Evolutionary conservation across 345 rosid species (phyloP).

Genomic region (Trapa incisa): DNA sequence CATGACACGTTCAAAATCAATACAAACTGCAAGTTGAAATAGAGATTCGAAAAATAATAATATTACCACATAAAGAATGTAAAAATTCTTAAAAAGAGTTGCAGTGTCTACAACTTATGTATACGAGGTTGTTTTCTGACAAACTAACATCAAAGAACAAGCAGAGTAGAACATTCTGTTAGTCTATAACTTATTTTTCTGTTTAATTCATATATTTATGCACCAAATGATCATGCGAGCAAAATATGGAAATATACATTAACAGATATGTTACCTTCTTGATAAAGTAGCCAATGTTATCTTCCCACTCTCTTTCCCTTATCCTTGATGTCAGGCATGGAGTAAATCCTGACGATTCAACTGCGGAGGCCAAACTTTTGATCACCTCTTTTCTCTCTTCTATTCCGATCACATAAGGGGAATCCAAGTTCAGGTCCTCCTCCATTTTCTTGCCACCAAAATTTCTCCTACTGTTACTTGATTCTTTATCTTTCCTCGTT

Average conservation of each 20-base stretch:
- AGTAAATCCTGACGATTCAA: not conserved
- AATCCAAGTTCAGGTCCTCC: conserved; percentile 37
- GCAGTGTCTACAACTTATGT: not conserved
- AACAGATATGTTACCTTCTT: conserved; percentile 43
- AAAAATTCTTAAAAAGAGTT: not conserved
- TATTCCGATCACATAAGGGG: conserved; percentile 36
- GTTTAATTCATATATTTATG: not conserved
- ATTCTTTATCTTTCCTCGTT: conserved; percentile 61
- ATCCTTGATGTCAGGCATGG: conserved; percentile 3
- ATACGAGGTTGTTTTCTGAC: not conserved
- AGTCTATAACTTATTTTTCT: not conserved
- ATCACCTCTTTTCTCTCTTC: conserved; percentile 14
- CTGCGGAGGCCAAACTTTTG: not conserved
- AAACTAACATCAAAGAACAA: not conserved
- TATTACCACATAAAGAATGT: not conserved
- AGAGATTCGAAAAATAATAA: not conserved
- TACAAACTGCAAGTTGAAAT: not conserved
- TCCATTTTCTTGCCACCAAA: conserved; percentile 78
- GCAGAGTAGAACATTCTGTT: not conserved
- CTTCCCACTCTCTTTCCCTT: conserved; percentile 46
- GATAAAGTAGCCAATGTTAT: conserved; percentile 62
- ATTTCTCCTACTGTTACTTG: conserved; percentile 33
- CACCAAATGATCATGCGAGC: not conserved
- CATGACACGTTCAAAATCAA: not conserved
- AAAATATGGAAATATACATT: not conserved